phyloP scores from a whole-genome alignment of 2,329 filamentous ascomycete species.

The Aspergillus ochraceoroseus region DNA sequence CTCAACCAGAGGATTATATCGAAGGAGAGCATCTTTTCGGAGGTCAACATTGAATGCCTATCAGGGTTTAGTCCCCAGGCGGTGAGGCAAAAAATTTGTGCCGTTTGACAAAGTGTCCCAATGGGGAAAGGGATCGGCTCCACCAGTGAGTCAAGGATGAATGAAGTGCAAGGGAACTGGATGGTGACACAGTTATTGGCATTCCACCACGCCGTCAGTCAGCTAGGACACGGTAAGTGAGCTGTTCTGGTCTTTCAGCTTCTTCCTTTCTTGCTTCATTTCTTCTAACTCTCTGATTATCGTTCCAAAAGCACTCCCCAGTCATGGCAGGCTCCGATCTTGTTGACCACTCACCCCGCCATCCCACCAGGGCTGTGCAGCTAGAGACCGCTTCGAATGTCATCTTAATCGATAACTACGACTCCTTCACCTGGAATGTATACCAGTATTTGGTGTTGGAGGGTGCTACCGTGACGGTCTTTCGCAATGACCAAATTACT shows the following conservation, averaged over 20 bases:
- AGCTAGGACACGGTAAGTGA: conserved; percentile 7
- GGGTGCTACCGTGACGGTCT: conserved; percentile 83
- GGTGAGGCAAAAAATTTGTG: conserved; percentile 26
- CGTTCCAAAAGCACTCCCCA: conserved; percentile 39
- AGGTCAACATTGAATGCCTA: conserved; percentile 40
- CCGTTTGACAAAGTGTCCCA: conserved; percentile 15
- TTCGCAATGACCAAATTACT: conserved; percentile 85
- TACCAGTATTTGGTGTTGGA: conserved; percentile 98
- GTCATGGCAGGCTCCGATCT: conserved; percentile 42
- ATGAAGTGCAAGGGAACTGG: conserved; percentile 7
- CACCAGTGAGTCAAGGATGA: conserved; percentile 11
- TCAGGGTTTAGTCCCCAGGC: conserved; percentile 34
- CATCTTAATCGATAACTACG: conserved; percentile 96
- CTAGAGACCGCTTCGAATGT: conserved; percentile 81
- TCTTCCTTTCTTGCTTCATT: background rate
- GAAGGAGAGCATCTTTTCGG: conserved; percentile 23
- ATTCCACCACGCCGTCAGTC: background rate
- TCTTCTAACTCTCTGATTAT: background rate
- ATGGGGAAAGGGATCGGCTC: conserved; percentile 18
- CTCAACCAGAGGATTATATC: conserved; percentile 28
- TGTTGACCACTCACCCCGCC: conserved; percentile 75
- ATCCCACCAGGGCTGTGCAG: conserved; percentile 68
- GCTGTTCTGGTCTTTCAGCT: background rate
- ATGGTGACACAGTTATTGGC: too few species aligned
- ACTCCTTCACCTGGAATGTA: conserved; percentile 99